These are phyloP conservation scores for Cladosporium cucumerinum DNA, from an alignment of 2,329 filamentous ascomycete species.

Conservation along the genomic window DNA sequence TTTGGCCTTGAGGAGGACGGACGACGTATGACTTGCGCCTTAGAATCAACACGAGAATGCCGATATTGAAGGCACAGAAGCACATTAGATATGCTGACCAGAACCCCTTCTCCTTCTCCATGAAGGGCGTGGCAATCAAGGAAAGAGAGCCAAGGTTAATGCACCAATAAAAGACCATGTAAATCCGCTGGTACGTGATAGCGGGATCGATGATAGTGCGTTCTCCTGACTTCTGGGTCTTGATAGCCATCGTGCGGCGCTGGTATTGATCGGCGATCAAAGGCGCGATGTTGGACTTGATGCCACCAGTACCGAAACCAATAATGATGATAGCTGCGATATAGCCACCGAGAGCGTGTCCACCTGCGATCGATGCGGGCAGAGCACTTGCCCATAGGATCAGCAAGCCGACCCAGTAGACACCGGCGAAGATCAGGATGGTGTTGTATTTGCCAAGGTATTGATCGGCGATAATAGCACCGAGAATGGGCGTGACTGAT, in stretches of 20 bases:
- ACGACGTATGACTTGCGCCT: conserved; percentile 38
- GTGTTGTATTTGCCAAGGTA: conserved; percentile 68
- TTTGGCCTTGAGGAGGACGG: conserved; percentile 56
- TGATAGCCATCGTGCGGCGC: conserved; percentile 41
- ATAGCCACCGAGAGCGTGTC: conserved; percentile 62
- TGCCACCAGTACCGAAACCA: conserved; percentile 73
- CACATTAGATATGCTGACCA: conserved; percentile 62
- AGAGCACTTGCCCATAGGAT: conserved; percentile 64
- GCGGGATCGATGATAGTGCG: conserved; percentile 46
- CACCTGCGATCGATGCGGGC: conserved; percentile 59
- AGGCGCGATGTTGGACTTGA: conserved; percentile 71
- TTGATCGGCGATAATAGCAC: conserved; percentile 60
- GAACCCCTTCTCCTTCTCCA: conserved; percentile 66
- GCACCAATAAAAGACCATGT: conserved; percentile 67
- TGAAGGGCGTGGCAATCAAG: conserved; percentile 62
- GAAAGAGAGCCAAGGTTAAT: conserved; percentile 72
- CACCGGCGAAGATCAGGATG: conserved; percentile 62
- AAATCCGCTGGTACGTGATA: conserved; percentile 48
- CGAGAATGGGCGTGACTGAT: conserved; percentile 42
- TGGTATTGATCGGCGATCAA: conserved; percentile 49
- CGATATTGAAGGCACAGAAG: conserved; percentile 61
- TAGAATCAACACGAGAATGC: conserved; percentile 53
- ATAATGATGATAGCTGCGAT: conserved; percentile 63
- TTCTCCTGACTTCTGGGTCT: conserved; percentile 41
- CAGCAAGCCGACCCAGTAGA: conserved; percentile 64